phyloP scores from a whole-genome alignment of 495 filamentous ascomycete genomes.

The Hypoxylon rickii region DNA sequence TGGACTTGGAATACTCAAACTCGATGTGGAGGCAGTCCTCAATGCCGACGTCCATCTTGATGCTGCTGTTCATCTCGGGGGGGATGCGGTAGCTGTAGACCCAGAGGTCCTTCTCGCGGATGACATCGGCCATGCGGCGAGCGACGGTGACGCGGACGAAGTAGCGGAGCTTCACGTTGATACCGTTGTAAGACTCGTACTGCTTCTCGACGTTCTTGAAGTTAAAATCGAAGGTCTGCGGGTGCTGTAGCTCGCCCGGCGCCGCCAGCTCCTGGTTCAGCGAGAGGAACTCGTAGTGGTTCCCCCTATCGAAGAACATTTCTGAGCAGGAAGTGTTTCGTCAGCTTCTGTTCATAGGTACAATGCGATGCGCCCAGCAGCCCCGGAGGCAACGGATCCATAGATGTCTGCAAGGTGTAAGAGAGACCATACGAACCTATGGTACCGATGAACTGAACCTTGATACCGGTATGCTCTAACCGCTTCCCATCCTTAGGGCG shows the following conservation, averaged over 20 bases:
- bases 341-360: conserved; percentile 13
- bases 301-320: conserved; percentile 99
- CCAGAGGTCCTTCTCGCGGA: conserved; percentile 99
- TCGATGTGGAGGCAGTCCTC: conserved; percentile 99
- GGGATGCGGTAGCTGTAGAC: conserved; percentile 99
- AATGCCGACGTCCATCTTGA: conserved; percentile 99
- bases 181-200: conserved; percentile 99
- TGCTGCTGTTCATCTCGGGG: conserved; percentile 94
- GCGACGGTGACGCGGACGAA: conserved; percentile 97
- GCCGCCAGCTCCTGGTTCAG: conserved; percentile 94
- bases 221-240: conserved; percentile 98
- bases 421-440: conserved; percentile 67
- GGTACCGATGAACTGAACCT: conserved; percentile 99
- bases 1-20: conserved; percentile 98
- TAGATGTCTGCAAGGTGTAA: too few relatives aligned
- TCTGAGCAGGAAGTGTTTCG: conserved; percentile 49
- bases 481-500: conserved; percentile 98
- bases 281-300: conserved; percentile 98
- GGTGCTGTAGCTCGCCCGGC: conserved; percentile 96
- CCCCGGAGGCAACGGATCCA: too few relatives aligned
- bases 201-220: conserved; percentile 99
- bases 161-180: conserved; percentile 98
- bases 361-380: too few relatives aligned
- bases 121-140: conserved; percentile 93
- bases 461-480: conserved; percentile 97